A percentile compares a stretch with the other conserved stretches of the same genome.
Evolutionary conservation across 1,284 basidiomycete species (phyloP).

Genomic region (Abortiporus biennis): DNA sequence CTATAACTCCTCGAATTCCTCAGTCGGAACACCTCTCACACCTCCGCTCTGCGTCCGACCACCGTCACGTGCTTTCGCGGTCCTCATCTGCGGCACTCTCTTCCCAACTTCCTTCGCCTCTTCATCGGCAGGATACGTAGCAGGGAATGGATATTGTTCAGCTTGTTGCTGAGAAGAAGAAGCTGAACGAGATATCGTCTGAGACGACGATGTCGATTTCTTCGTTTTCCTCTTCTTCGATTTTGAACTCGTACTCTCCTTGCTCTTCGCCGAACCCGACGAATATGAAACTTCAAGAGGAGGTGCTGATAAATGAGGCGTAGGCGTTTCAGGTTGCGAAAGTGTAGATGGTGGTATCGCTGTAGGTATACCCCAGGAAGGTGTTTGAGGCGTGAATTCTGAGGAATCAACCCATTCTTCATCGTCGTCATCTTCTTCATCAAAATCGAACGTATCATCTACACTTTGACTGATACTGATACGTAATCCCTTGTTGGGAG

Average conservation of each 20-base stretch:
- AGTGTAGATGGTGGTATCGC: neutral
- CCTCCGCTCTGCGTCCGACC: conserved; percentile 78
- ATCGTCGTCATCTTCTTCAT: conserved; percentile 57
- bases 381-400: conserved; percentile 29
- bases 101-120: conserved; percentile 25
- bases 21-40: conserved; percentile 51
- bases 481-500: conserved; percentile 24
- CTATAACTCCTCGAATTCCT: conserved; percentile 14
- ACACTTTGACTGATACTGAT: conserved; percentile 15
- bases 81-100: conserved; percentile 49
- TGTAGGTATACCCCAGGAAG: conserved; percentile 14
- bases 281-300: conserved; percentile 26
- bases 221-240: conserved; percentile 19
- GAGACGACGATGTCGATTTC: conserved; percentile 13
- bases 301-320: conserved; percentile 18
- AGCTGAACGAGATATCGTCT: neutral
- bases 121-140: conserved; percentile 33
- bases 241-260: conserved; percentile 9
- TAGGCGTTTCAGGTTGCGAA: too few species aligned
- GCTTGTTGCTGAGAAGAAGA: conserved; percentile 13
- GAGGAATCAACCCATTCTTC: conserved; percentile 62
- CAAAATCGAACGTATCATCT: conserved; percentile 19
- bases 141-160: conserved; percentile 59
- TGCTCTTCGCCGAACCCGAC: conserved; percentile 21
- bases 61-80: conserved; percentile 64